These are phyloP conservation scores for Stephanodiscus minutulus DNA, from an alignment of 108 stramenopile genomes.

Conservation along the genomic window DNA sequence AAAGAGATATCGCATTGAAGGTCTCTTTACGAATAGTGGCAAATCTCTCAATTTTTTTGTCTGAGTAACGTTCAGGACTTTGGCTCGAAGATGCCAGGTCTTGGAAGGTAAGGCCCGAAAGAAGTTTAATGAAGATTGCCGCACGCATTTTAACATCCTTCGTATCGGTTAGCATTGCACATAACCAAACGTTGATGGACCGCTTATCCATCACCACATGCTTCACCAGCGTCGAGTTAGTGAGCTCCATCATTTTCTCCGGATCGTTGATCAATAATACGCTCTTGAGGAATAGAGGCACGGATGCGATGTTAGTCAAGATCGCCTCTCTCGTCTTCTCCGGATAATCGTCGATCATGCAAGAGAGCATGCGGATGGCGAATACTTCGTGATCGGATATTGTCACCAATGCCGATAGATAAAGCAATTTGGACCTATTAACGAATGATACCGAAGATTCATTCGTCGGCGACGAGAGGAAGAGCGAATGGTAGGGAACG, in stretches of 20 bases:
- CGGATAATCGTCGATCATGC: constrained; percentile 41
- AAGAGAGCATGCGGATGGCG: constrained; percentile 42
- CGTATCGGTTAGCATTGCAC: constrained; percentile 45
- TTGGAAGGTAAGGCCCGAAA: constrained; percentile 37
- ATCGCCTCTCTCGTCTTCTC: constrained; percentile 45
- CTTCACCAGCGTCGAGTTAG: constrained; percentile 27
- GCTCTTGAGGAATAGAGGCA: constrained; percentile 46
- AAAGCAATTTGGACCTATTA: constrained; percentile 23
- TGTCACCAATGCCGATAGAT: constrained; percentile 26
- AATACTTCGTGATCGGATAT: constrained; percentile 29
- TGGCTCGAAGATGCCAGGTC: constrained; percentile 39
- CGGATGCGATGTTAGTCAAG: constrained; percentile 43
- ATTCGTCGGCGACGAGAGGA: constrained; percentile 9
- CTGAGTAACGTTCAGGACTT: constrained; percentile 39
- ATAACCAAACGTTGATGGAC: constrained; percentile 49
- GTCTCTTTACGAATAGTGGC: constrained; percentile 20
- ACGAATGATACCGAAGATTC: constrained; percentile 8
- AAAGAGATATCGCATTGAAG: constrained; percentile 34
- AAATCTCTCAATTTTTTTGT: constrained; percentile 44
- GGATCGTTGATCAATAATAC: constrained; percentile 30
- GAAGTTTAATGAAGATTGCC: constrained; percentile 37
- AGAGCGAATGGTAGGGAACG: constrained; percentile 10
- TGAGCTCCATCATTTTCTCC: constrained; percentile 22
- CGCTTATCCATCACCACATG: constrained; percentile 43
- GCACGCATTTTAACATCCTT: constrained; percentile 44